Evolutionary conservation across 306 rosid species (phyloP).

Genomic region (Dalbergia cochinchinensis): DNA sequence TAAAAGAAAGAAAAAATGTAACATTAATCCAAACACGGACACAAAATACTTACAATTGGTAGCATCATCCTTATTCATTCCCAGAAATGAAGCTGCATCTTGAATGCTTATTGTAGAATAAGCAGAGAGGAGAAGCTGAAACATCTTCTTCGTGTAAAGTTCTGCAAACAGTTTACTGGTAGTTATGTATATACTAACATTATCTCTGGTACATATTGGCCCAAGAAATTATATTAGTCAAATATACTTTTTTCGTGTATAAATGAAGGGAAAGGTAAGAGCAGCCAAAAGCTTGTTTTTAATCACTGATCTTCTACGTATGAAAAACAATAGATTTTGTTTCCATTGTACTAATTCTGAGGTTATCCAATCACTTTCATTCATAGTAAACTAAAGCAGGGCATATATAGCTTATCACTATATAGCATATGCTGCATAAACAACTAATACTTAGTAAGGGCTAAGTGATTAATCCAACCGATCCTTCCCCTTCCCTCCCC

Average conservation of each 20-base stretch:
- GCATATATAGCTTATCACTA: background rate
- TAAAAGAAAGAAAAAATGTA: background rate
- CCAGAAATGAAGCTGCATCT: conserved; percentile 81
- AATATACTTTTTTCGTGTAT: background rate
- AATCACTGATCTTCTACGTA: conserved; percentile 10
- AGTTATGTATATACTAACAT: conserved; percentile 11
- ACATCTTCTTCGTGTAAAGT: conserved; percentile 83
- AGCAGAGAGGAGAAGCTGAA: conserved; percentile 86
- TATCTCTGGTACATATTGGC: background rate
- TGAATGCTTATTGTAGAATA: conserved; percentile 88
- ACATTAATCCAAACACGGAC: conserved; percentile 6
- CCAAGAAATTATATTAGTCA: background rate
- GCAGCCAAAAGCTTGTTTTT: background rate
- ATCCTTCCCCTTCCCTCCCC: no score
- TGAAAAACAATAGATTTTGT: conserved; percentile 20
- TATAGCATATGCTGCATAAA: background rate
- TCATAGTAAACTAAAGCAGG: background rate
- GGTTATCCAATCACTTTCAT: background rate
- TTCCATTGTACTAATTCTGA: conserved; percentile 10
- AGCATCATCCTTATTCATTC: conserved; percentile 79
- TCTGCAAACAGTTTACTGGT: conserved; percentile 59
- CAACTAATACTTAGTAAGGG: background rate
- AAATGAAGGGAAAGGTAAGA: conserved; percentile 1
- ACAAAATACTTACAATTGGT: conserved; percentile 69
- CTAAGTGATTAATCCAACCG: background rate